phyloP scores from a whole-genome alignment of 257 asterid genomes.

The Lycium barbarum region DNA sequence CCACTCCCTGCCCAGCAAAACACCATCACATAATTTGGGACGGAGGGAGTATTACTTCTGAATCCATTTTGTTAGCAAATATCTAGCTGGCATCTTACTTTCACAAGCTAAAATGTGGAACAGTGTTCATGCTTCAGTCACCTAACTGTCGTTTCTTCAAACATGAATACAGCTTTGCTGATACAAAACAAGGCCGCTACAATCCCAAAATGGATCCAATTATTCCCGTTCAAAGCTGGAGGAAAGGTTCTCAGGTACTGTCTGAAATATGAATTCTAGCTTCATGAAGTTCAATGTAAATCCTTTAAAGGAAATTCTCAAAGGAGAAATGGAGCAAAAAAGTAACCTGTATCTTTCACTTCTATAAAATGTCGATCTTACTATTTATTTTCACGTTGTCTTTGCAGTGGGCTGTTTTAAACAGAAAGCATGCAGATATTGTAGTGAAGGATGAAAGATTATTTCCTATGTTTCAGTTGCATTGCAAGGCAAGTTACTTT shows the following conservation, averaged over 20 bases:
- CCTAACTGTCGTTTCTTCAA: conserved; percentile 27
- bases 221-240: conserved; percentile 81
- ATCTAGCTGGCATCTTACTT: conserved; percentile 22
- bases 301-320: conserved; percentile 19
- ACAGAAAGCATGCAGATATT: conserved; percentile 86
- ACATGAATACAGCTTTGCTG: conserved; percentile 77
- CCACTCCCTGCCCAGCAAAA: too few species aligned
- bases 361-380: conserved; percentile 7
- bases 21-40: too few species aligned
- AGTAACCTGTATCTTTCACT: neutral
- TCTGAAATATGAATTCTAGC: conserved; percentile 10
- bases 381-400: conserved; percentile 34
- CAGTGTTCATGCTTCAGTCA: conserved; percentile 1
- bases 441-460: conserved; percentile 78
- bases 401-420: conserved; percentile 94
- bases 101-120: conserved; percentile 21
- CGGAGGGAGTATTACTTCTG: neutral
- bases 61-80: neutral
- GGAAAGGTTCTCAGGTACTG: conserved; percentile 97
- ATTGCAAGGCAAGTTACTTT: conserved; percentile 81
- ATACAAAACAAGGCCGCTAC: conserved; percentile 88
- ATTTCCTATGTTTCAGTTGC: conserved; percentile 78
- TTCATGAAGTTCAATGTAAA: neutral
- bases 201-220: conserved; percentile 96
- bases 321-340: conserved; percentile 22